A percentile compares a stretch with the other conserved stretches of the same genome.
phyloP scores from a whole-genome alignment of 192 early-diverging fungal genomes.

The Piromyces sp. region DNA sequence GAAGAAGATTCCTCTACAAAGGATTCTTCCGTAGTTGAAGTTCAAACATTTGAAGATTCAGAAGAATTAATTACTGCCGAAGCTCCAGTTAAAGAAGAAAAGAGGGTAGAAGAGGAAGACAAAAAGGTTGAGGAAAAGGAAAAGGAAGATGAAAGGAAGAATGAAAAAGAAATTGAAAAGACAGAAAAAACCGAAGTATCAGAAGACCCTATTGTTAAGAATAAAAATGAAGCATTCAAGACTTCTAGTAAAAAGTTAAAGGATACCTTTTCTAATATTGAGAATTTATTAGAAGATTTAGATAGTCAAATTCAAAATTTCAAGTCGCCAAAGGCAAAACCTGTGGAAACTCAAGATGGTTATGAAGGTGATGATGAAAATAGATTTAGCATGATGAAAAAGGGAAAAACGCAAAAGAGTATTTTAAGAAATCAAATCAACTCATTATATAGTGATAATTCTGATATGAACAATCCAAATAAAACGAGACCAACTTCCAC shows the following conservation, averaged over 20 bases:
- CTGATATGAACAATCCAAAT: not conserved
- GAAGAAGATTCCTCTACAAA: not conserved
- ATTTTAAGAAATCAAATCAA: too few species aligned
- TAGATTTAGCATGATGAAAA: not conserved
- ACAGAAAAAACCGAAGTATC: not conserved
- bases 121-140: not conserved
- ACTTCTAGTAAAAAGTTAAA: not conserved
- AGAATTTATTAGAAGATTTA: not conserved
- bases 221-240: not conserved
- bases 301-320: not conserved
- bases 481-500: not conserved
- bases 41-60: not conserved
- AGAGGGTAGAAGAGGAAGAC: not conserved
- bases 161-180: not conserved
- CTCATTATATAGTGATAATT: too few species aligned
- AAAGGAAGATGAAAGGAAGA: not conserved
- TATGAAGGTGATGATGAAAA: not conserved
- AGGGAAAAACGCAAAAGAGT: too few species aligned
- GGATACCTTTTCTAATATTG: not conserved
- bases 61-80: not conserved
- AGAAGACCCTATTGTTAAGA: not conserved
- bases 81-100: not conserved
- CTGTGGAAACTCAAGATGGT: not conserved
- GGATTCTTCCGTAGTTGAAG: not conserved
- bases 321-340: not conserved